phyloP scores from a whole-genome alignment of 257 asterid genomes.

The Forsythia suspensa region DNA sequence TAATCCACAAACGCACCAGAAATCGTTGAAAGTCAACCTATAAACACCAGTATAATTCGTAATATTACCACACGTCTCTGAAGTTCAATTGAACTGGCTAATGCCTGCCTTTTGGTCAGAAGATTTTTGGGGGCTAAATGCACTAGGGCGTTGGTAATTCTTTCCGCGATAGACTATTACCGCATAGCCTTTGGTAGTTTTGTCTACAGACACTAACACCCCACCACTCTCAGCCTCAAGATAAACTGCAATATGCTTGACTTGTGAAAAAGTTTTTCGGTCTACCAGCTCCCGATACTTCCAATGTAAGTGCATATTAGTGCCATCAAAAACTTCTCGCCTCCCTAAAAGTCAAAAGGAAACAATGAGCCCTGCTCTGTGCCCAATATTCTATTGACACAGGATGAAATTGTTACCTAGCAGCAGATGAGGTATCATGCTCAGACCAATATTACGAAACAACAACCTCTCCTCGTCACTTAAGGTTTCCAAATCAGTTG shows the following conservation, averaged over 20 bases:
- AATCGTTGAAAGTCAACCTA: not conserved
- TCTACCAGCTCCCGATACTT: conserved; percentile 87
- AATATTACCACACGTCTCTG: conserved; percentile 83
- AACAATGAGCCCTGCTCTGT: conserved; percentile 8
- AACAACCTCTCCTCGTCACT: conserved; percentile 83
- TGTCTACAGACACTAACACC: conserved; percentile 78
- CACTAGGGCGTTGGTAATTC: conserved; percentile 72
- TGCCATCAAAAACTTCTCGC: conserved; percentile 83
- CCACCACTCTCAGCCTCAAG: conserved; percentile 98
- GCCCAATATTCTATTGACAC: not conserved
- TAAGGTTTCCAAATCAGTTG: conserved; percentile 81
- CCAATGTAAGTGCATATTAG: conserved; percentile 94
- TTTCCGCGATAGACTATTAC: conserved; percentile 87
- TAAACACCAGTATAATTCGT: not conserved
- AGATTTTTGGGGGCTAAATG: conserved; percentile 71
- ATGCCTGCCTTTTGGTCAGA: conserved; percentile 85
- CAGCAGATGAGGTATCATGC: conserved; percentile 78
- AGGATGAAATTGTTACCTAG: conserved; percentile 50
- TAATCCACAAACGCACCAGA: not conserved
- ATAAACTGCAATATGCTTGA: conserved; percentile 72
- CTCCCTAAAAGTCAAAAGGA: conserved; percentile 55
- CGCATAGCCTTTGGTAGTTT: conserved; percentile 62
- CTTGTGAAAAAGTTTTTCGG: conserved; percentile 60
- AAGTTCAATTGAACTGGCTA: conserved; percentile 87
- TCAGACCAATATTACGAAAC: conserved; percentile 77